phyloP scores from a whole-genome alignment of 768 basidiomycete species.

The Kwoniella sp. region DNA sequence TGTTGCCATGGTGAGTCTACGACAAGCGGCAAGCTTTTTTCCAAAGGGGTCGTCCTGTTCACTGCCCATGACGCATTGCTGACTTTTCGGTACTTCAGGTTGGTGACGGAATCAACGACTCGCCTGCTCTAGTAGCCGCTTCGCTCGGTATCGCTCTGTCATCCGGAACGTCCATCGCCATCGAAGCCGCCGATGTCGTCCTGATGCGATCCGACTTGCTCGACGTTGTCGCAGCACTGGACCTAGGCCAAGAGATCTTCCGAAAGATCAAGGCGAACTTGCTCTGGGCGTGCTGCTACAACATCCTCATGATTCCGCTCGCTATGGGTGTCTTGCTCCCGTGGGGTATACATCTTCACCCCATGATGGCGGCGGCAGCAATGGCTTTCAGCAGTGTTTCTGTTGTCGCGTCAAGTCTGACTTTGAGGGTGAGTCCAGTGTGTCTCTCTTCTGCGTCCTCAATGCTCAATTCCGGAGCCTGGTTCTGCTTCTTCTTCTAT shows the following conservation, averaged over 20 bases:
- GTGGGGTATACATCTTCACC: slow-evolving; percentile 87
- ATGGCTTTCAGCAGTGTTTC: slow-evolving; percentile 98
- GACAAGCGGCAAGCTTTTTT: not conserved
- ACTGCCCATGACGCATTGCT: not conserved
- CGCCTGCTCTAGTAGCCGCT: slow-evolving; percentile 92
- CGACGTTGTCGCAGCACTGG: slow-evolving; percentile 94
- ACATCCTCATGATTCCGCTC: slow-evolving; percentile 87
- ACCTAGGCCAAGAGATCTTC: slow-evolving; percentile 87
- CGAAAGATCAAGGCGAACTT: slow-evolving; percentile 88
- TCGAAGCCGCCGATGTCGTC: slow-evolving; percentile 97
- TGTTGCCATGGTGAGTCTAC: slow-evolving; percentile 79
- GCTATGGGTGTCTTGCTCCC: slow-evolving; percentile 98
- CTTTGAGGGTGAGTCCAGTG: slow-evolving; percentile 64
- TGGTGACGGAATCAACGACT: slow-evolving; percentile 98
- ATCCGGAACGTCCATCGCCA: slow-evolving; percentile 93
- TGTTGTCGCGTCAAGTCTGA: slow-evolving; percentile 86
- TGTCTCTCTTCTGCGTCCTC: not conserved
- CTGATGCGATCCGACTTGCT: slow-evolving; percentile 95
- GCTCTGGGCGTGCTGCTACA: slow-evolving; percentile 94
- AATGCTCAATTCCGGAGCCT: too few relatives aligned
- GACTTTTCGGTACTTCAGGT: slow-evolving; percentile 63
- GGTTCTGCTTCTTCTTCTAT: not conserved
- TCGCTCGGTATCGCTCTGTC: slow-evolving; percentile 96
- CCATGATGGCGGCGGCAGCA: slow-evolving; percentile 97
- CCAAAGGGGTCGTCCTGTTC: not conserved